Base-by-base conservation (phyloP, 129 eudicot species). In the Mikania micrantha region DNA sequence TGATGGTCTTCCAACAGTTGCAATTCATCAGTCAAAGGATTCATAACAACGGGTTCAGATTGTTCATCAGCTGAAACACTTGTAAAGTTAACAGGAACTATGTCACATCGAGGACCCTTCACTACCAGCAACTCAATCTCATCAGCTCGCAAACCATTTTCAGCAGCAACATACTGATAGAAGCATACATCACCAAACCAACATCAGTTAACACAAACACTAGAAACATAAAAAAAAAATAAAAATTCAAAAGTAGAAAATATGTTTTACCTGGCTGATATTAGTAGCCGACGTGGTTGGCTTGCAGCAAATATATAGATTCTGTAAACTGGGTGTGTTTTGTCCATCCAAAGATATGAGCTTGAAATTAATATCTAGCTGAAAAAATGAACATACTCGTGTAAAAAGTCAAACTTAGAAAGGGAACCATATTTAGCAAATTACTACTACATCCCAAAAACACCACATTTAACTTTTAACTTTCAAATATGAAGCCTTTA, bases 81-180 rank as follows among this genome's bases (percentile, higher is more conserved):
- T 24, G 59, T 39, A 28, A 73, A 59, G 36, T 19, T 28, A 32
- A 73, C 59, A 36, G 73, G 71, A 29, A 76, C 59, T 25, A 38
- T 9, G 10, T 69, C 69, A 32, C 36, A 7, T 77, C 48, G 20
- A 11, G 25, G 40, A 47, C 72, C 81, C 47, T 85, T 85, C 45
- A 76, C 78, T 25, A 79, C 25, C 25, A 86, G 50, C 27, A 92
- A 77, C 78, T 86, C 89, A 21, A 91, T 58, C 72, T 88, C 86
- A 2, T 77, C 74, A 11, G 81, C 87, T 69, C 69, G 67, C 44
- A 70, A 40, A 52, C 78, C 61, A 16, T 75, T 86, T 71, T 78
- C 76, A 50, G 20, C 20, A 24, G 96, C 85, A 57, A 82, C 83
- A 78, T 80, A 72, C 96, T 92, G 88, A 78, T 67, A 49, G 5